A percentile compares a stretch with the other conserved stretches of the same genome.
These are phyloP conservation scores for Venturia nashicola DNA, from an alignment of 2,329 filamentous ascomycete genomes.

Conservation along the genomic window DNA sequence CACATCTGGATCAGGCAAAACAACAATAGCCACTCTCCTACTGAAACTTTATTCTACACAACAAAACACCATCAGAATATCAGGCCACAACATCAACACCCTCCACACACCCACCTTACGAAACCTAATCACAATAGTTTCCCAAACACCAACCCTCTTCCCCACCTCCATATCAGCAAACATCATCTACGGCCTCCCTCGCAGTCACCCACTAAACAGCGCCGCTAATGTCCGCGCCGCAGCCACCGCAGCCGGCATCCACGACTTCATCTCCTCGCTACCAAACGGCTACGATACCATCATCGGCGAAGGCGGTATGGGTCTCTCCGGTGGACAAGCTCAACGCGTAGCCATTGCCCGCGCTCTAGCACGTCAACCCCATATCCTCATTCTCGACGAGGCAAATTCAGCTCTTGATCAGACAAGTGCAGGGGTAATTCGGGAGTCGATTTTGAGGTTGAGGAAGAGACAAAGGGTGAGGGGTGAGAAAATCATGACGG, in stretches of 20 bases:
- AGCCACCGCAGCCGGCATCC: constrained; percentile 50
- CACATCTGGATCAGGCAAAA: constrained; percentile 80
- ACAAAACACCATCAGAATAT: constrained; percentile 28
- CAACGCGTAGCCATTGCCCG: constrained; percentile 74
- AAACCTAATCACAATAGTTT: constrained; percentile 52
- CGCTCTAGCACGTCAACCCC: constrained; percentile 58
- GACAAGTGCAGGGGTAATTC: constrained; percentile 51
- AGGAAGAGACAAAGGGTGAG: constrained; percentile 9
- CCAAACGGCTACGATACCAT: constrained; percentile 59
- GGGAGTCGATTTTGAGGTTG: constrained; percentile 45
- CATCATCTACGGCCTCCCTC: constrained; percentile 64
- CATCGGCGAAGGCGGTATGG: constrained; percentile 64
- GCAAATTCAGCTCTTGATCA: constrained; percentile 72
- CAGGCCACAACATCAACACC: constrained; percentile 40
- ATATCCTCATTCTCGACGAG: constrained; percentile 72
- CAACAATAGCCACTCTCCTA: constrained; percentile 65
- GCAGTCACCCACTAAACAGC: constrained; percentile 19
- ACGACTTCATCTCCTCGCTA: constrained; percentile 64
- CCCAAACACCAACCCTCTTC: constrained; percentile 65
- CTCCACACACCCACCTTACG: constrained; percentile 51
- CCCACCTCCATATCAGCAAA: constrained; percentile 67
- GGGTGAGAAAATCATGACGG: constrained; percentile 40
- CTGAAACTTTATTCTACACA: constrained; percentile 49
- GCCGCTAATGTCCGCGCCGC: constrained; percentile 33
- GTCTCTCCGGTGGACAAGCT: constrained; percentile 68